Base-by-base conservation (phyloP, 306 rosid species). In the Trifolium repens region DNA sequence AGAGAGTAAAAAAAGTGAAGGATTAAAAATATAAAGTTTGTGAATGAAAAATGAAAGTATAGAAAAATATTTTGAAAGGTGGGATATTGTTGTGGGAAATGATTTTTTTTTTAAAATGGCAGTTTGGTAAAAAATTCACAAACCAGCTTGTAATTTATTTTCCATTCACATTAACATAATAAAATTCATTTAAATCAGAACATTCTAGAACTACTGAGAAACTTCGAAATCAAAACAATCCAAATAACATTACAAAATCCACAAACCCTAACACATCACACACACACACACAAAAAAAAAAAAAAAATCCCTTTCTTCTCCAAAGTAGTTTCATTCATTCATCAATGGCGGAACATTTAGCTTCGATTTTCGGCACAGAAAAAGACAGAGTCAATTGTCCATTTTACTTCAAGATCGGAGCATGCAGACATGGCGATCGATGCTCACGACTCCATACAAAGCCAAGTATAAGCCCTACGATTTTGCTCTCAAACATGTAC, bases 351-450 rank as follows among this genome's bases (percentile, higher is more conserved):
- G 91, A 90, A 47, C 93, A 90, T 47, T 76, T 90, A 73, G 96
- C 93, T 2, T 90, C 96, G 14, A 90, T 87, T 8, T 88, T 88
- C 19, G 96, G 96, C 13, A 88, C 90, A 13, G 93, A 90, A 85
- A 90, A 88, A 73, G 96, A 88, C 83, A 59, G 96, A 16, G 96
- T 88, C 47, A 91, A 91, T 43, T 88, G 96, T 44, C 91, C 96
- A 7, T 91, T 91, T 83, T 91, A 88, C 81, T 91, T 88, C 83
- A 91, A 91, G 79, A 88, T 91, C 63, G 96, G 96, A 9, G 96
- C 96, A 6, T 91, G 96, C 43, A 81, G 96, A 16, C 96, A 90
- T 5, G 93, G 93, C 0, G 96, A 90, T 22, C 84, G 93, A 17
- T 90, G 93, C 59, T 87, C 93, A 0, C 76, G 93, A 46, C 87